Conservation (phyloP, 2,329 filamentous ascomycete genomes). For the Penicillium sp. region DNA sequence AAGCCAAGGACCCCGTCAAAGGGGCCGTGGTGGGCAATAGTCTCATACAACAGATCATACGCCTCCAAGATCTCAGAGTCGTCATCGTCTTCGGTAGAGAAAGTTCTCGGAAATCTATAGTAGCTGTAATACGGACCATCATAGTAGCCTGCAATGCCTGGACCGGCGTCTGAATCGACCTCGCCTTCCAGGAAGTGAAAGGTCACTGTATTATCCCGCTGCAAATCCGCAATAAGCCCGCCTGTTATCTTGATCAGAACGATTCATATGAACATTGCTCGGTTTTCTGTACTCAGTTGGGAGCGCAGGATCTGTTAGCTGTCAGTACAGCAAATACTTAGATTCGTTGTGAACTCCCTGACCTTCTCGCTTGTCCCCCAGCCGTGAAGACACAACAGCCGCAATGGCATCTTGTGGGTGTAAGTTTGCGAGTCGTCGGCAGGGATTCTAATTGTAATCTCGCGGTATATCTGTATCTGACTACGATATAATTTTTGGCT, state of each 20-base stretch:
- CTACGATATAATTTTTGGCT: neutral
- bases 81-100: slow-evolving; percentile 21
- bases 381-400: slow-evolving; percentile 35
- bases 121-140: slow-evolving; percentile 35
- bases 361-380: slow-evolving; percentile 33
- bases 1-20: slow-evolving; percentile 37
- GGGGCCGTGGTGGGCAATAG: slow-evolving; percentile 22
- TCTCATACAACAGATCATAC: slow-evolving; percentile 27
- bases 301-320: slow-evolving; percentile 27
- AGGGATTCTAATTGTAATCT: too few relatives aligned
- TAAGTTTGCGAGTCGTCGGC: neutral
- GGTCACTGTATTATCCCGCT: slow-evolving; percentile 28
- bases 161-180: slow-evolving; percentile 27
- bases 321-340: neutral
- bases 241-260: slow-evolving; percentile 13
- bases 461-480: neutral
- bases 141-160: slow-evolving; percentile 30
- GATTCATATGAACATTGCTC: slow-evolving; percentile 1
- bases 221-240: slow-evolving; percentile 26
- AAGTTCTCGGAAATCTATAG: slow-evolving; percentile 28
- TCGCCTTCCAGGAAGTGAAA: slow-evolving; percentile 33
- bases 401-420: slow-evolving; percentile 23
- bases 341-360: neutral
- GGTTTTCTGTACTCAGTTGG: slow-evolving; percentile 24
- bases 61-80: slow-evolving; percentile 25